These are phyloP conservation scores for Ceratobasidium papillatum DNA, from an alignment of 1,284 basidiomycete species.

Conservation along the genomic window DNA sequence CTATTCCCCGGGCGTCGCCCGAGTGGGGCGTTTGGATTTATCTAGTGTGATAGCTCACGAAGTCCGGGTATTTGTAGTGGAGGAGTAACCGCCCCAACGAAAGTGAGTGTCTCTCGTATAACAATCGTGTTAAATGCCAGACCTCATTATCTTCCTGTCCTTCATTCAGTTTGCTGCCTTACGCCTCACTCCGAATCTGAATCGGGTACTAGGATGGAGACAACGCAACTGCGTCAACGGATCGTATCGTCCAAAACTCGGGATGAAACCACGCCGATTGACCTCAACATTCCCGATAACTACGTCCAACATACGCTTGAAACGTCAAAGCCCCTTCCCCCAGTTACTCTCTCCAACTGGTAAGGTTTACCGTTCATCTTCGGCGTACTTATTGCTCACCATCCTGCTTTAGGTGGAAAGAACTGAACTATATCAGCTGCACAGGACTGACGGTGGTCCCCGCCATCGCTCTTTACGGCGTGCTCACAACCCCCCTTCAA, in stretches of 20 bases:
- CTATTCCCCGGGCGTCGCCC: slow-evolving; percentile 83
- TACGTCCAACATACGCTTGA: slow-evolving; percentile 87
- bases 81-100: slow-evolving; percentile 65
- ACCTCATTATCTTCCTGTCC: slow-evolving; percentile 95
- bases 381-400: neutral
- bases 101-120: neutral
- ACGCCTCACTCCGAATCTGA: slow-evolving; percentile 90
- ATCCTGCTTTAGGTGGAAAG: slow-evolving; percentile 52
- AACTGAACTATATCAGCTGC: slow-evolving; percentile 82
- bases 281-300: slow-evolving; percentile 83
- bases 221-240: slow-evolving; percentile 92
- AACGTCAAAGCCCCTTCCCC: slow-evolving; percentile 77
- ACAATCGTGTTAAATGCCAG: slow-evolving; percentile 50
- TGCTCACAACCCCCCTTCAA: slow-evolving; percentile 65
- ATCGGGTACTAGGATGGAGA: slow-evolving; percentile 98
- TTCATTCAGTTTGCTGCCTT: slow-evolving; percentile 92
- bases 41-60: slow-evolving; percentile 3
- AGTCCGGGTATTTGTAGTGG: slow-evolving; percentile 60
- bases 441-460: slow-evolving; percentile 79
- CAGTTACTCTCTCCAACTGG: slow-evolving; percentile 72
- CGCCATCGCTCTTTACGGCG: slow-evolving; percentile 72
- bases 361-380: neutral
- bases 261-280: slow-evolving; percentile 56
- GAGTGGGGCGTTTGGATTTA: slow-evolving; percentile 66
- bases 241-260: slow-evolving; percentile 54